A percentile compares a stretch with the other conserved stretches of the same genome.
phyloP scores from a whole-genome alignment of 129 eudicot species.

The Tagetes erecta region DNA sequence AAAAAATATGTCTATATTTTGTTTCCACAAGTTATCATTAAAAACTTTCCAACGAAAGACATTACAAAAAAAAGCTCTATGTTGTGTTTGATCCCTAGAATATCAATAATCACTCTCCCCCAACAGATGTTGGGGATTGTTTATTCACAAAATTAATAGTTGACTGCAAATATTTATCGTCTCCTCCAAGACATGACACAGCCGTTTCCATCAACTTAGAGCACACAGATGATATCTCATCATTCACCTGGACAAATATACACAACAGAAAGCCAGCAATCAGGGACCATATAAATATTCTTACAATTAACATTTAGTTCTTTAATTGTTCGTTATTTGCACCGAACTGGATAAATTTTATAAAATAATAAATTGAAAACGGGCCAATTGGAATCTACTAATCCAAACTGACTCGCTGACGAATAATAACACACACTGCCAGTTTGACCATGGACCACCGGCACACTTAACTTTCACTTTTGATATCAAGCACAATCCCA shows the following conservation, averaged over 20 bases:
- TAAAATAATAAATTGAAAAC: background rate
- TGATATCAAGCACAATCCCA: too few species aligned
- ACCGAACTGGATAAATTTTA: background rate
- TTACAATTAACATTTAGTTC: background rate
- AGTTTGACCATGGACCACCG: too few species aligned
- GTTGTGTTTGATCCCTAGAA: slow-evolving; percentile 2
- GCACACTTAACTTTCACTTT: too few species aligned
- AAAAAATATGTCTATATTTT: background rate
- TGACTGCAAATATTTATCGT: slow-evolving; percentile 52
- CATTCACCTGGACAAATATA: slow-evolving; percentile 31
- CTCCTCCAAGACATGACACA: slow-evolving; percentile 45
- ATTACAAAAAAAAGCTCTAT: slow-evolving; percentile 5
- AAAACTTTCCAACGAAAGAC: background rate
- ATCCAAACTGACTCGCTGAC: too few species aligned
- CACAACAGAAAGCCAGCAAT: background rate
- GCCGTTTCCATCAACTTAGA: slow-evolving; percentile 69
- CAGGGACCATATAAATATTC: background rate
- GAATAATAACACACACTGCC: too few species aligned
- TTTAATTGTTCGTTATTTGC: background rate
- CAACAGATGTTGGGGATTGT: slow-evolving; percentile 22
- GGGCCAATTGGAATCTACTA: too few species aligned
- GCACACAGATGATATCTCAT: slow-evolving; percentile 43
- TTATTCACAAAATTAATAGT: slow-evolving; percentile 47
- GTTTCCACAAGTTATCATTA: background rate
- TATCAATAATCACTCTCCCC: slow-evolving; percentile 17